These are phyloP conservation scores for Cenchrus americanus DNA, from an alignment of 176 grass and related monocot species.

Conservation along the genomic window DNA sequence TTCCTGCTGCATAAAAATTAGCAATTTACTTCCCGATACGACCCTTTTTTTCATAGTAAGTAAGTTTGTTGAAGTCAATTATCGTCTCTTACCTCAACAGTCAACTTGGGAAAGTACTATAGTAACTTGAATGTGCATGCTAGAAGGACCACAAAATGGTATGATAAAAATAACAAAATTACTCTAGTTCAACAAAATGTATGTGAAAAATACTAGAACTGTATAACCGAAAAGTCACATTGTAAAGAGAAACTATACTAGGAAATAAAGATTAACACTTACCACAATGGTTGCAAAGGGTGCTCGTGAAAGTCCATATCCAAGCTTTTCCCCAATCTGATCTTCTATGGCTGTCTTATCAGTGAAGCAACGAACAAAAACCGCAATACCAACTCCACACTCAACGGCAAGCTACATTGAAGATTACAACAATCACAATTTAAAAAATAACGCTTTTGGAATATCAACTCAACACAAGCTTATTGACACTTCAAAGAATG, in stretches of 20 bases:
- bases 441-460: conserved; percentile 32
- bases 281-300: conserved; percentile 93
- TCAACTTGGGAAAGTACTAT: conserved; percentile 23
- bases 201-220: conserved; percentile 1
- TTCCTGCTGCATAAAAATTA: conserved; percentile 14
- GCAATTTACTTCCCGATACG: conserved; percentile 6
- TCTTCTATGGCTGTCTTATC: conserved; percentile 67
- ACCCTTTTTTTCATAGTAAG: background rate
- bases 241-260: conserved; percentile 16
- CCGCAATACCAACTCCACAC: conserved; percentile 88
- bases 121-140: conserved; percentile 3
- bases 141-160: background rate
- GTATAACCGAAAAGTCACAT: background rate
- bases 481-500: conserved; percentile 22
- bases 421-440: conserved; percentile 22
- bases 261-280: conserved; percentile 16
- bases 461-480: conserved; percentile 49
- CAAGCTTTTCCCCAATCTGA: conserved; percentile 82
- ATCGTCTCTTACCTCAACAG: background rate
- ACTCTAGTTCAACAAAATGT: background rate
- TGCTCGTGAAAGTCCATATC: conserved; percentile 88
- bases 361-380: conserved; percentile 89
- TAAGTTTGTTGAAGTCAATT: background rate
- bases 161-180: background rate
- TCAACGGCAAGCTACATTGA: conserved; percentile 64